Conservation (phyloP, 768 basidiomycete species). For the Xerocomus brunneocitrinus region DNA sequence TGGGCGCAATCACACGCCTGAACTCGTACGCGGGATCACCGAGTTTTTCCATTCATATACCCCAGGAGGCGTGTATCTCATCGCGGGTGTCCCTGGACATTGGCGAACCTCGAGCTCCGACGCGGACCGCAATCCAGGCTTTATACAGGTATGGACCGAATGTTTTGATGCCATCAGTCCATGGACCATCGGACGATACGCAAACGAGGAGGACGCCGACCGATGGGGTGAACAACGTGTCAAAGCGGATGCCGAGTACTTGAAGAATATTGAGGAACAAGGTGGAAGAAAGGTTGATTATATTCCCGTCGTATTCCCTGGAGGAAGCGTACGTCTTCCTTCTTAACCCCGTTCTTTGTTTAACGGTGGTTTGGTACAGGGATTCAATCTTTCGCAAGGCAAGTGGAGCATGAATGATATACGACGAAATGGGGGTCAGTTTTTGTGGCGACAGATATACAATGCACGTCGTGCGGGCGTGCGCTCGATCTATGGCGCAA, state of each 20-base stretch:
- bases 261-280: conserved; percentile 47
- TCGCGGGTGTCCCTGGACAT: conserved; percentile 65
- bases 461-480: conserved; percentile 61
- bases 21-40: conserved; percentile 49
- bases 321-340: conserved; percentile 61
- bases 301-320: conserved; percentile 79
- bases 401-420: conserved; percentile 71
- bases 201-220: conserved; percentile 57
- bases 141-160: conserved; percentile 66
- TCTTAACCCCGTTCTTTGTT: neutral
- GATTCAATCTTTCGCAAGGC: conserved; percentile 66
- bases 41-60: conserved; percentile 55
- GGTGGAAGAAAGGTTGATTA: conserved; percentile 61
- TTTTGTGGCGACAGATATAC: conserved; percentile 75
- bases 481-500: conserved; percentile 70
- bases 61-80: conserved; percentile 70
- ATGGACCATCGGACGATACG: conserved; percentile 77
- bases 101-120: conserved; percentile 74
- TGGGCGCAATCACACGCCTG: conserved; percentile 57
- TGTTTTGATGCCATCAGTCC: conserved; percentile 78
- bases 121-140: conserved; percentile 63
- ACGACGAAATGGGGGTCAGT: conserved; percentile 66
- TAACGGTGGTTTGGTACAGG: conserved; percentile 37
- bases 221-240: conserved; percentile 58
- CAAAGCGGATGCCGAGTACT: conserved; percentile 57